A percentile compares a stretch with the other conserved stretches of the same genome.
phyloP scores from a whole-genome alignment of 23 red algal genomes.

The Gracilariopsis chorda region DNA sequence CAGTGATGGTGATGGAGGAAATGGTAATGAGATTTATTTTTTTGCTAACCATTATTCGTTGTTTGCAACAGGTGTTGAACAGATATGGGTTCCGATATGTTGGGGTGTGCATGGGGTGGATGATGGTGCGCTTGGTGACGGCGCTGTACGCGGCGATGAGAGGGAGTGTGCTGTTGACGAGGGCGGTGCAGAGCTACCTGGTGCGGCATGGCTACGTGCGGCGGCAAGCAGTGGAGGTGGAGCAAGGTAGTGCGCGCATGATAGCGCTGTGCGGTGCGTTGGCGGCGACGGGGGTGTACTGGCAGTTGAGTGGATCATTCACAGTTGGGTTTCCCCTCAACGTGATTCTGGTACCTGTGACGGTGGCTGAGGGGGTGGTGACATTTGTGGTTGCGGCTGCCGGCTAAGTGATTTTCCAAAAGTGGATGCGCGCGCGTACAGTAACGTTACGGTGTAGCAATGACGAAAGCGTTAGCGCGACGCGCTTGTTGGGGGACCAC shows the following conservation, averaged over 20 bases:
- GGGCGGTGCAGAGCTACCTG: neutral
- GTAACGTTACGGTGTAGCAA: neutral
- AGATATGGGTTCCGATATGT: constrained; percentile 32
- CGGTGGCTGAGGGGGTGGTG: neutral
- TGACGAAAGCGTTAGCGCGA: neutral
- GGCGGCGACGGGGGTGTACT: constrained; percentile 19
- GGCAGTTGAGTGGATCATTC: constrained; percentile 15
- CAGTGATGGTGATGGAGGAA: no score
- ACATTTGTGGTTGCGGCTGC: constrained; percentile 8
- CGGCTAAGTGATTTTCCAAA: no score
- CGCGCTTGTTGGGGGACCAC: neutral
- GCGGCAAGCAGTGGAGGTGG: neutral
- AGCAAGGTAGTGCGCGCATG: neutral
- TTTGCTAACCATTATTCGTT: no score
- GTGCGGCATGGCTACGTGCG: constrained; percentile 16
- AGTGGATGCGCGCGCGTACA: neutral
- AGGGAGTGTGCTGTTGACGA: constrained; percentile 18
- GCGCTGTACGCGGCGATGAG: constrained; percentile 1
- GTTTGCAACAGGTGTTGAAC: constrained; percentile 22
- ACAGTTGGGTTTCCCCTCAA: constrained; percentile 28
- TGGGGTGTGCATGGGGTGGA: constrained; percentile 32
- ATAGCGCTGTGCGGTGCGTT: neutral
- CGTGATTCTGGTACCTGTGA: constrained; percentile 38
- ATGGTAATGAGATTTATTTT: no score
- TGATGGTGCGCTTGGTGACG: constrained; percentile 16